phyloP scores from a whole-genome alignment of 495 filamentous ascomycete genomes.

The Aspergillus avenaceus region DNA sequence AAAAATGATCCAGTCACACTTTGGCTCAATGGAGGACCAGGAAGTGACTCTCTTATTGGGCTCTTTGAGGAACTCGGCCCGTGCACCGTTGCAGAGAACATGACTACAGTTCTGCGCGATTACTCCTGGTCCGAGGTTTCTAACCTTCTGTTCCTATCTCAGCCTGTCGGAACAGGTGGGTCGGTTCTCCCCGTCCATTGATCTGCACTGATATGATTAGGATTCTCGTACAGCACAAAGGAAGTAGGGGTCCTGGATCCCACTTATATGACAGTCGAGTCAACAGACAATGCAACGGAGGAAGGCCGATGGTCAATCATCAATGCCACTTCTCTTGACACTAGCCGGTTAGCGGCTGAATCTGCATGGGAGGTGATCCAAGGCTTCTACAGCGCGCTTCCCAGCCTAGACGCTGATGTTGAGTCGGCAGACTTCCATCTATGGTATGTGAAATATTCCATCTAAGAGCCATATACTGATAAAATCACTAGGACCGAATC shows the following conservation, averaged over 20 bases:
- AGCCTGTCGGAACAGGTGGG: constrained; percentile 54
- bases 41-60: constrained; percentile 62
- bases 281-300: constrained; percentile 33
- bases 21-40: constrained; percentile 54
- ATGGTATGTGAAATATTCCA: constrained; percentile 47
- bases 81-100: constrained; percentile 49
- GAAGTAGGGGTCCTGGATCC: constrained; percentile 36
- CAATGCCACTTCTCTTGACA: constrained; percentile 43
- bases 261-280: constrained; percentile 38
- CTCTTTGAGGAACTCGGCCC: constrained; percentile 66
- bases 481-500: constrained; percentile 6
- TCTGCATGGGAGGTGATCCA: constrained; percentile 57
- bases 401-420: constrained; percentile 43
- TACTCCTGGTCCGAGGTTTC: constrained; percentile 70
- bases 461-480: constrained; percentile 8
- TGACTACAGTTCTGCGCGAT: constrained; percentile 50
- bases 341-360: constrained; percentile 50
- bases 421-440: constrained; percentile 50
- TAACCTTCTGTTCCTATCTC: constrained; percentile 72
- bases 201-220: constrained; percentile 7
- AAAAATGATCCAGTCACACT: constrained; percentile 44
- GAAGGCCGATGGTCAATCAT: constrained; percentile 46
- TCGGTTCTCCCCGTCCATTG: neutral
- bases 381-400: constrained; percentile 49
- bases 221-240: constrained; percentile 52